phyloP scores from a whole-genome alignment of 2,329 filamentous ascomycete genomes.

The Aspergillus spinulosporus region DNA sequence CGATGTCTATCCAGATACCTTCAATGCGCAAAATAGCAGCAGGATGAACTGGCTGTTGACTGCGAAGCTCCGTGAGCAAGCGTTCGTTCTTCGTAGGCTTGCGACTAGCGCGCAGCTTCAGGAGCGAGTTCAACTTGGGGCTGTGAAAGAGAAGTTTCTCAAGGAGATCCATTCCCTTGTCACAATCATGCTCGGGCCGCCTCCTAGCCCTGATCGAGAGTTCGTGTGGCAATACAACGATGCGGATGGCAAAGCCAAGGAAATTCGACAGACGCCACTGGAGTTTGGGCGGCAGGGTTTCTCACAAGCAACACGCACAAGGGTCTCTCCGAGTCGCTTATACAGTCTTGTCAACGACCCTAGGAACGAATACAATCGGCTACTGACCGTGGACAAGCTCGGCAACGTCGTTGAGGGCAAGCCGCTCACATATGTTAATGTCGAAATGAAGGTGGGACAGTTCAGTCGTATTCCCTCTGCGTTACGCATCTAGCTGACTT shows the following conservation, averaged over 20 bases:
- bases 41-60: constrained; percentile 74
- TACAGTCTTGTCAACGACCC: constrained; percentile 86
- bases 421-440: constrained; percentile 78
- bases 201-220: constrained; percentile 65
- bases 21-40: constrained; percentile 70
- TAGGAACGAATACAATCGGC: constrained; percentile 69
- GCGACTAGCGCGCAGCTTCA: constrained; percentile 40
- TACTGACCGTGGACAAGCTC: constrained; percentile 74
- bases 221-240: constrained; percentile 83
- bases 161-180: constrained; percentile 77
- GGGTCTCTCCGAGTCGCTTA: constrained; percentile 37
- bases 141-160: constrained; percentile 71
- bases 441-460: constrained; percentile 57
- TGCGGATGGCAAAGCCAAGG: constrained; percentile 63
- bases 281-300: constrained; percentile 60
- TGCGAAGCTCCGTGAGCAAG: constrained; percentile 83
- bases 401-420: constrained; percentile 79
- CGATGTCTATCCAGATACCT: constrained; percentile 76
- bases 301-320: not conserved
- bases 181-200: constrained; percentile 79
- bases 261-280: constrained; percentile 65
- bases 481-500: not conserved
- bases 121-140: constrained; percentile 40
- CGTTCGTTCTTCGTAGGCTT: constrained; percentile 67
- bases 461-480: not conserved